A percentile compares a stretch with the other conserved stretches of the same genome.
These are phyloP conservation scores for Eimeria tenella DNA, from an alignment of 169 alveolate genomes.

Conservation along the genomic window DNA sequence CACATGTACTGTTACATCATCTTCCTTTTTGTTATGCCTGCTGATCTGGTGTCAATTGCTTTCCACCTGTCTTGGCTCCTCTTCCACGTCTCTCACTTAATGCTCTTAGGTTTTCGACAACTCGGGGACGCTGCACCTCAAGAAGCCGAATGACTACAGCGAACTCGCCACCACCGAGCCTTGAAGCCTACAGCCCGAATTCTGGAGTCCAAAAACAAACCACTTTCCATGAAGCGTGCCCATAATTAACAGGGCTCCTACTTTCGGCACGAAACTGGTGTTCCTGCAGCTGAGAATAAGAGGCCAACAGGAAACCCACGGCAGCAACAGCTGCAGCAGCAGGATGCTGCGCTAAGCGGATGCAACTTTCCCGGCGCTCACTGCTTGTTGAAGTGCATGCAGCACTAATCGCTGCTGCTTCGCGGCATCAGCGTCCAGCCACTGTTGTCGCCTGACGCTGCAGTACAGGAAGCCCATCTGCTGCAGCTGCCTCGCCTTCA, in stretches of 20 bases:
- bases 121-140: constrained; percentile 56
- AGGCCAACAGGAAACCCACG: no score
- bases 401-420: constrained; percentile 51
- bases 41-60: no score
- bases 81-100: no score
- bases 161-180: constrained; percentile 19
- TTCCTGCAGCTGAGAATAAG: not conserved
- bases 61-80: no score
- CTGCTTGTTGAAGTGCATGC: constrained; percentile 33
- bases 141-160: constrained; percentile 33
- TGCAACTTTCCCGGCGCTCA: not conserved
- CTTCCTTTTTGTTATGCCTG: no score
- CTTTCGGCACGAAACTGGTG: not conserved
- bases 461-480: constrained; percentile 34
- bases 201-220: not conserved
- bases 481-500: constrained; percentile 69
- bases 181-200: constrained; percentile 25
- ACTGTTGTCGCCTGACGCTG: constrained; percentile 33
- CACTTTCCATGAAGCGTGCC: not conserved
- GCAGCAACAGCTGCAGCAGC: constrained; percentile 38
- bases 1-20: not conserved
- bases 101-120: constrained; percentile 53
- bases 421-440: constrained; percentile 43
- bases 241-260: not conserved
- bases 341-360: constrained; percentile 6